Conservation (phyloP, 768 basidiomycete genomes). For the Tremella mesenterica region DNA sequence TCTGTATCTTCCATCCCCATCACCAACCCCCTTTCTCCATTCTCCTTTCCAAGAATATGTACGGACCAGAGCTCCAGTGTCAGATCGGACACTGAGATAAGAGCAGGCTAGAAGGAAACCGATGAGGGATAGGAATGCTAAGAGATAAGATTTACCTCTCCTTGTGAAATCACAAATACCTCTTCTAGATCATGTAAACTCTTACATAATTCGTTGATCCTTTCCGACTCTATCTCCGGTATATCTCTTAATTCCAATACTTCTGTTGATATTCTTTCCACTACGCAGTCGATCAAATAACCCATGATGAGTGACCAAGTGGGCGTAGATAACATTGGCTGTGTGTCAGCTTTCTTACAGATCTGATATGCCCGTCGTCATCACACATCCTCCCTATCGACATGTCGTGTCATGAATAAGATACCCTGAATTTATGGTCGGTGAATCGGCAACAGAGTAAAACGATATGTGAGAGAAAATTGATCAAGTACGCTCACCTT, state of each 20-base stretch:
- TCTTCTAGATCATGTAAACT: conserved; percentile 71
- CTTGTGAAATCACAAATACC: conserved; percentile 50
- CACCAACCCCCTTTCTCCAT: too few species aligned
- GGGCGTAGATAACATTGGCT: conserved; percentile 63
- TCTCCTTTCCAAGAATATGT: too few species aligned
- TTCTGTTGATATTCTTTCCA: conserved; percentile 61
- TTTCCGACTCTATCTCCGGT: conserved; percentile 74
- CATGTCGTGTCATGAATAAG: too few species aligned
- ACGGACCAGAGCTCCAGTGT: too few species aligned
- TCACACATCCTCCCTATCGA: too few species aligned
- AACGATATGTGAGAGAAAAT: not conserved
- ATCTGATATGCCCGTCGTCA: too few species aligned
- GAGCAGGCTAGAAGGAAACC: too few species aligned
- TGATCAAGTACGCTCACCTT: conserved; percentile 52
- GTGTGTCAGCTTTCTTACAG: conserved; percentile 7
- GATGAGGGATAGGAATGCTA: not conserved
- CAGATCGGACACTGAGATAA: too few species aligned
- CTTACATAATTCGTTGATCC: conserved; percentile 70
- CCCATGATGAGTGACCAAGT: conserved; percentile 69
- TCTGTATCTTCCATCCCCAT: too few species aligned
- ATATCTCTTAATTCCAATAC: conserved; percentile 75
- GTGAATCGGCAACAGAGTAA: not conserved
- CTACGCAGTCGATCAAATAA: conserved; percentile 57
- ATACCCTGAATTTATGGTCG: not conserved
- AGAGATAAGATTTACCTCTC: not conserved